These are phyloP conservation scores for Caryopteris hybrid DNA, from an alignment of 305 asterid genomes.

Conservation along the genomic window DNA sequence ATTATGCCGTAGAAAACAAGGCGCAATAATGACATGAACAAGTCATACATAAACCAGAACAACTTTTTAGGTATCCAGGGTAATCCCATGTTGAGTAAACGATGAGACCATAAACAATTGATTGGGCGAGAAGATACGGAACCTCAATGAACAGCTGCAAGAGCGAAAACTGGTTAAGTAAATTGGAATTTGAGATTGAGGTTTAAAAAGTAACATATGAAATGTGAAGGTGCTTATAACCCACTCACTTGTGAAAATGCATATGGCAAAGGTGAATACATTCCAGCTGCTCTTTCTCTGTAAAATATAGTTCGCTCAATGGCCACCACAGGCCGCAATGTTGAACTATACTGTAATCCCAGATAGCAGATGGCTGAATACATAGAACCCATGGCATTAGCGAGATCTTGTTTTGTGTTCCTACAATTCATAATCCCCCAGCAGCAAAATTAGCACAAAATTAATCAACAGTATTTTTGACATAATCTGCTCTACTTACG, in stretches of 20 bases:
- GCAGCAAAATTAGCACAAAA: background rate
- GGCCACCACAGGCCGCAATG: conserved; percentile 57
- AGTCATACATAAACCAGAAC: conserved; percentile 39
- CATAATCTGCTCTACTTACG: conserved; percentile 20
- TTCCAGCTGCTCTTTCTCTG: conserved; percentile 66
- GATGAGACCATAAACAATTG: conserved; percentile 27
- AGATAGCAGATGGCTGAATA: conserved; percentile 43
- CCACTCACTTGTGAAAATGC: conserved; percentile 52
- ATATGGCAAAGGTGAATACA: conserved; percentile 60
- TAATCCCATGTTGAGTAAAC: conserved; percentile 42
- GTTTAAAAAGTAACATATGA: background rate
- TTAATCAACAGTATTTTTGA: background rate
- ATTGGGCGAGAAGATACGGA: conserved; percentile 32
- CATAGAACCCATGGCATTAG: conserved; percentile 57
- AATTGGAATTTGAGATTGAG: background rate
- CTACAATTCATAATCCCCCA: conserved; percentile 17
- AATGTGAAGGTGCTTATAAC: background rate
- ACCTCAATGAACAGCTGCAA: conserved; percentile 36
- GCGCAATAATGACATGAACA: conserved; percentile 33
- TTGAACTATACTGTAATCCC: conserved; percentile 49
- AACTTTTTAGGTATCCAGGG: conserved; percentile 33
- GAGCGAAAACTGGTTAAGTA: background rate
- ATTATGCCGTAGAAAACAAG: conserved; percentile 43
- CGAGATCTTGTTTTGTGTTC: conserved; percentile 36
- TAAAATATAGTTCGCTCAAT: conserved; percentile 57